phyloP scores from a whole-genome alignment of 75 land plant species.

The Pinus taeda region DNA sequence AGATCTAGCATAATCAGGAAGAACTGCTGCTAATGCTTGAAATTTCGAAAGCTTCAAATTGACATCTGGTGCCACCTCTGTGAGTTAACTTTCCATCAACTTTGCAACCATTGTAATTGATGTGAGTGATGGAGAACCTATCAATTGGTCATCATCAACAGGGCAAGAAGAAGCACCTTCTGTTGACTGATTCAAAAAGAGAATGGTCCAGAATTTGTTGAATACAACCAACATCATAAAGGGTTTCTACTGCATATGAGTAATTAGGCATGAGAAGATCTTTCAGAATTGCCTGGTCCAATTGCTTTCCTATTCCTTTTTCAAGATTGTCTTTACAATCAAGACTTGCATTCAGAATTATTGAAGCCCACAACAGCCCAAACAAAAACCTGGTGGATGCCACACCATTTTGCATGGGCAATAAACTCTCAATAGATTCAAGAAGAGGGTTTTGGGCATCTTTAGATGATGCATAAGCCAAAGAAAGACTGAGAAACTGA shows the following conservation, averaged over 20 bases:
- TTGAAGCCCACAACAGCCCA: constrained; percentile 67
- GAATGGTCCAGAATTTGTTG: constrained; percentile 78
- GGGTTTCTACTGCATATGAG: constrained; percentile 72
- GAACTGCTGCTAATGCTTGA: constrained; percentile 71
- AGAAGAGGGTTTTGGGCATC: constrained; percentile 67
- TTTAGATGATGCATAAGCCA: constrained; percentile 38
- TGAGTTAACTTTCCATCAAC: constrained; percentile 85
- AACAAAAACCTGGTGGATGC: constrained; percentile 67
- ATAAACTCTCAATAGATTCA: constrained; percentile 67
- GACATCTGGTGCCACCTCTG: constrained; percentile 91
- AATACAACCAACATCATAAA: constrained; percentile 77
- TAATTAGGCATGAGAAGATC: constrained; percentile 89
- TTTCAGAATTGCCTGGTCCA: constrained; percentile 81
- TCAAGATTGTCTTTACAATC: constrained; percentile 73
- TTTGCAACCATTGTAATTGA: constrained; percentile 86
- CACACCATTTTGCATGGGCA: constrained; percentile 66
- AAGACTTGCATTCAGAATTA: constrained; percentile 52
- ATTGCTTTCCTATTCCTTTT: constrained; percentile 70
- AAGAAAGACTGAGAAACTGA: constrained; percentile 4
- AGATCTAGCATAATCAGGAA: constrained; percentile 88
- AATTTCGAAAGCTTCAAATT: constrained; percentile 83
- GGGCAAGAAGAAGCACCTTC: constrained; percentile 45
- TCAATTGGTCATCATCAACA: constrained; percentile 35
- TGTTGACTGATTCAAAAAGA: constrained; percentile 38
- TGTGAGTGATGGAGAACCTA: constrained; percentile 58